Percentiles rank a stretch among this genome's conserved stretches.
phyloP scores from a whole-genome alignment of 345 rosid genomes.

The Brassica cretica region DNA sequence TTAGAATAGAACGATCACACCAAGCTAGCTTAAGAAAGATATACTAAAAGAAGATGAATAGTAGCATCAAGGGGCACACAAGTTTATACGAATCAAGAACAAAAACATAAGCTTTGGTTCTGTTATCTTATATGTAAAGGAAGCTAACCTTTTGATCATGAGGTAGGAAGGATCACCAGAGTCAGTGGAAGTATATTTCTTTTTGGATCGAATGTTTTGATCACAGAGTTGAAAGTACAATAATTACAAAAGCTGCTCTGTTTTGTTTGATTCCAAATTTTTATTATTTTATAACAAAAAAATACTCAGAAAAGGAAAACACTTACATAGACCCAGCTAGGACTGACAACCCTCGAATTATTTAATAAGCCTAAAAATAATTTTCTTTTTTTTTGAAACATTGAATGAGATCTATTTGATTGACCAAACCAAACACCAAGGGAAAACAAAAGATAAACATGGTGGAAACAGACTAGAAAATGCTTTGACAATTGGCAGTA shows the following conservation, averaged over 20 bases:
- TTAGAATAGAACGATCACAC: slow-evolving; percentile 3
- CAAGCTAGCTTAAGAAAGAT: slow-evolving; percentile 3
- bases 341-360: slow-evolving; percentile 27
- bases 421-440: neutral
- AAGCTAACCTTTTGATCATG: slow-evolving; percentile 14
- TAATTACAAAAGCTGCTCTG: slow-evolving; percentile 11
- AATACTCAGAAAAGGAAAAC: neutral
- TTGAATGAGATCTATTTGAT: slow-evolving; percentile 29
- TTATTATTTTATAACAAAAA: neutral
- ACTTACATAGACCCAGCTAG: slow-evolving; percentile 37
- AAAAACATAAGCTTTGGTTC: neutral
- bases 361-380: too few species aligned
- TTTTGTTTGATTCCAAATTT: slow-evolving; percentile 21
- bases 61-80: slow-evolving; percentile 18
- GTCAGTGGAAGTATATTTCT: slow-evolving; percentile 24
- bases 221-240: slow-evolving; percentile 19
- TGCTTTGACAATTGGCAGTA: neutral
- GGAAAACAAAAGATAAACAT: neutral
- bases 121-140: neutral
- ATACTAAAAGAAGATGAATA: neutral
- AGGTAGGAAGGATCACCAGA: slow-evolving; percentile 13
- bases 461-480: neutral
- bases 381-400: neutral
- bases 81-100: slow-evolving; percentile 1
- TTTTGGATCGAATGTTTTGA: slow-evolving; percentile 11